Evolutionary conservation across 352 stramenopile species (phyloP), one percentile per base, ranked within the genome.

Genomic region (Pythium biforme): DNA sequence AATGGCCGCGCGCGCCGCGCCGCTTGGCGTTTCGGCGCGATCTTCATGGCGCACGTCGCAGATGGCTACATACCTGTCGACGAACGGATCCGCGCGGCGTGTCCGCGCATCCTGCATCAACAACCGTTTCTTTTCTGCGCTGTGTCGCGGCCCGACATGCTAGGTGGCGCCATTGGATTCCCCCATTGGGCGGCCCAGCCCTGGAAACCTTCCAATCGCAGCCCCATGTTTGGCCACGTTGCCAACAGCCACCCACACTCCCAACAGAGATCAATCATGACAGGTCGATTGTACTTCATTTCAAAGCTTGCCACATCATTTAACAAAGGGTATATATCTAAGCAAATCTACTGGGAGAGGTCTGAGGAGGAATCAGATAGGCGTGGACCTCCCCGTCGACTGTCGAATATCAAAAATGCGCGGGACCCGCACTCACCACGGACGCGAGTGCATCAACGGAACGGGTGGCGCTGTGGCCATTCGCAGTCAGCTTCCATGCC

Each of bases 1-100:
- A 66, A 59, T 46, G 47, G 39, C n/a, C 49, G 26, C 25, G 22
- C 9, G 34, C 37, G 49, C 15, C 43, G 29, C 61, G 26, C 31
- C 54, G 45, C 46, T 43, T 47, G 61, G 34, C 43, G 37, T 3
- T 15, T 14, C n/a, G 0, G 11, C 11, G 4, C 23, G 39, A 65
- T 59, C 39, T 65, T 58, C 29, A 20, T 27, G 47, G 57, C 59
- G 49, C 48, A 25, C 59, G 59, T 66, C 62, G 25, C 62, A 68
- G 53, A 68, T 68, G 54, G 53, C 47, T 62, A 68, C 54, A 68
- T 59, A 53, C 40, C 54, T 68, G 62, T 68, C 41, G 62, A 68
- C 54, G 54, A 68, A 63, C 37, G 34, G 19, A 39, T 37, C 34
- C 20, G 19, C 56, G 14, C 27, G 15, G 26, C 25, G 17, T 29